Percentiles rank a stretch among this genome's conserved stretches.
Evolutionary conservation across 2,329 filamentous ascomycete species (phyloP).

Genomic region (Trichoderma harzianum): DNA sequence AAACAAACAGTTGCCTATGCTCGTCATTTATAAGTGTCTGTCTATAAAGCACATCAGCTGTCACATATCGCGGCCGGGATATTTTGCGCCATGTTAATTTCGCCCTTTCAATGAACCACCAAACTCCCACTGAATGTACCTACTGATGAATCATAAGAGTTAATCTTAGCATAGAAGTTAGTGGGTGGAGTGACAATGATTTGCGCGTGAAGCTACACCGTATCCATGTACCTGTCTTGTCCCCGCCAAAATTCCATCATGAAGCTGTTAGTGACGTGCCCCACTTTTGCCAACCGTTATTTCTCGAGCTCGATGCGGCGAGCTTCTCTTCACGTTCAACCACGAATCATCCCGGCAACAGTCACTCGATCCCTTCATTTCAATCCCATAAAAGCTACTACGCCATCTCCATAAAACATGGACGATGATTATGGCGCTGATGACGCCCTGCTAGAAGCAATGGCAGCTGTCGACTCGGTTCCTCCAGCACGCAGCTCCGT

Average conservation of each 20-base stretch:
- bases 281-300: not conserved
- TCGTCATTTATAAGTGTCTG: not conserved
- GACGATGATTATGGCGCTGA: conserved; percentile 58
- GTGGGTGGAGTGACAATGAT: not conserved
- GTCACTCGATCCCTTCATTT: not conserved
- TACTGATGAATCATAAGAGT: not conserved
- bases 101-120: not conserved
- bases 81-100: not conserved
- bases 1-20: not conserved
- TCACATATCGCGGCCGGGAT: not conserved
- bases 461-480: conserved; percentile 47
- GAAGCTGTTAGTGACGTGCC: not conserved
- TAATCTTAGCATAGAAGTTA: not conserved
- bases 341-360: not conserved
- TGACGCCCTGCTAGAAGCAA: conserved; percentile 53
- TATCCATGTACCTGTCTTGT: not conserved
- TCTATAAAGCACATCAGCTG: not conserved
- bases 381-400: not conserved
- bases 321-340: not conserved
- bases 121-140: not conserved
- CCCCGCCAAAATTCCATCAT: not conserved
- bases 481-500: conserved; percentile 38
- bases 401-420: conserved; percentile 27
- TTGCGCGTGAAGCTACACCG: not conserved
- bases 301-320: not conserved